A percentile compares a stretch with the other conserved stretches of the same genome.
phyloP scores from a whole-genome alignment of 2,329 filamentous ascomycete species.

The Chrysoporthe austroafricana region DNA sequence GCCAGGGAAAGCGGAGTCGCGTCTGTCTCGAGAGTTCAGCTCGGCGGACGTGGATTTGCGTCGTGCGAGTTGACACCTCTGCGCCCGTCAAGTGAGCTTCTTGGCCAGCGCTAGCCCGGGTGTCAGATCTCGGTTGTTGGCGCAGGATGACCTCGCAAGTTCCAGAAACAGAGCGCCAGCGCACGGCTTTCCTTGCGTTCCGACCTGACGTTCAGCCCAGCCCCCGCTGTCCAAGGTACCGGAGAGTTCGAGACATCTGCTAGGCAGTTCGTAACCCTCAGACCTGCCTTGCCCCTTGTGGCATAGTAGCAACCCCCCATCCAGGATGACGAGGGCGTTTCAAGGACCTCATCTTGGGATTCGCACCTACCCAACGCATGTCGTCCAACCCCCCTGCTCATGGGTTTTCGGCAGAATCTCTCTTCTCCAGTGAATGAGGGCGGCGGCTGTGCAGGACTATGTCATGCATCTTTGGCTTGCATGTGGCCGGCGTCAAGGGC shows the following conservation, averaged over 20 bases:
- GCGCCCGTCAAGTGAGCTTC: neutral
- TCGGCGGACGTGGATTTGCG: neutral
- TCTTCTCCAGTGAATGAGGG: conserved; percentile 8
- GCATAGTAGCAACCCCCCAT: neutral
- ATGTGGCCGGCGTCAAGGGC: conserved; percentile 13
- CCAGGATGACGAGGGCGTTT: conserved; percentile 1
- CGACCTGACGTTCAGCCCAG: neutral
- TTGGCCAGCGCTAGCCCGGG: neutral
- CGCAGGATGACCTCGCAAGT: neutral
- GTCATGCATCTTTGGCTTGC: conserved; percentile 24
- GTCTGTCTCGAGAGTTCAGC: neutral
- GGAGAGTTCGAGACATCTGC: neutral
- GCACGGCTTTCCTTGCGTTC: neutral
- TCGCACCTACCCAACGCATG: conserved; percentile 12
- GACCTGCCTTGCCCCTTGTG: neutral
- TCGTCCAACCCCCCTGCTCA: neutral
- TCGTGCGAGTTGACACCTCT: neutral
- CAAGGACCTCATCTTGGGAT: conserved; percentile 5
- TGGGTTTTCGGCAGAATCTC: conserved; percentile 8
- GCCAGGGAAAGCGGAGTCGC: neutral
- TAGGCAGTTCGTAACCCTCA: neutral
- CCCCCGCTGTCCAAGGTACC: neutral
- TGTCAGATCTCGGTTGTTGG: neutral
- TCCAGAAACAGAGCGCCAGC: conserved; percentile 3
- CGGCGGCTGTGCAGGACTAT: conserved; percentile 12